These are phyloP conservation scores for Neopestalotiopsis sp. DNA, from an alignment of 2,329 filamentous ascomycete species.

Conservation along the genomic window DNA sequence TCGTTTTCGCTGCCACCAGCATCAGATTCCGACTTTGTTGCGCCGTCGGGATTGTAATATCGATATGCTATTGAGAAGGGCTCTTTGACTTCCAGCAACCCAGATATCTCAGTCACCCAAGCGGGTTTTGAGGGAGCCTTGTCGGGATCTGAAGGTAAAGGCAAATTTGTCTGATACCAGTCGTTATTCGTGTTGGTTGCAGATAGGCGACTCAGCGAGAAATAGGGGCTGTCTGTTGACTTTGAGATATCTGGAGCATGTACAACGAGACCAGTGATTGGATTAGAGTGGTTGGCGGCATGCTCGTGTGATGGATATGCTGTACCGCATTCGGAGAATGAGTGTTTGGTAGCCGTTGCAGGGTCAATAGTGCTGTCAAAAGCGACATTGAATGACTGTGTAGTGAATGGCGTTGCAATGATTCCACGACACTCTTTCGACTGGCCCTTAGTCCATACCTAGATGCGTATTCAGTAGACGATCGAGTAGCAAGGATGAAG, in stretches of 20 bases:
- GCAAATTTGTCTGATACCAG: conserved; percentile 59
- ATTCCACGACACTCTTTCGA: conserved; percentile 55
- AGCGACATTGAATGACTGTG: conserved; percentile 56
- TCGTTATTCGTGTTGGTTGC: conserved; percentile 54
- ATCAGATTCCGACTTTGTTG: conserved; percentile 38
- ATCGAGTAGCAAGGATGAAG: background rate
- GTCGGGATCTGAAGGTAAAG: conserved; percentile 27
- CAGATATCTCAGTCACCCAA: conserved; percentile 54
- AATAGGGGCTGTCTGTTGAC: conserved; percentile 45
- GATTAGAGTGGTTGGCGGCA: conserved; percentile 42
- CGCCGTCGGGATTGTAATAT: conserved; percentile 22
- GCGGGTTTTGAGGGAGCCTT: conserved; percentile 33
- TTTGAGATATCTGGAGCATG: conserved; percentile 41
- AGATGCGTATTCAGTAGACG: conserved; percentile 20
- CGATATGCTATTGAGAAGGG: conserved; percentile 50
- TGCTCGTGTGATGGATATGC: conserved; percentile 44
- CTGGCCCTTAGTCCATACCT: conserved; percentile 49
- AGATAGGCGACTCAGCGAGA: conserved; percentile 58
- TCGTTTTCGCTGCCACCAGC: conserved; percentile 34
- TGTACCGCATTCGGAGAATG: conserved; percentile 50
- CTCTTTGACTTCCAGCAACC: conserved; percentile 48
- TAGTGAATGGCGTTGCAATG: conserved; percentile 55
- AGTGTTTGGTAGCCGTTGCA: conserved; percentile 38
- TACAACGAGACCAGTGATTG: conserved; percentile 55
- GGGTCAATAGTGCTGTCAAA: conserved; percentile 37